Percentiles rank a stretch among this genome's conserved stretches.
Evolutionary conservation across 2,329 filamentous ascomycete genomes (phyloP).

Genomic region (Pleoardoris graminearum): DNA sequence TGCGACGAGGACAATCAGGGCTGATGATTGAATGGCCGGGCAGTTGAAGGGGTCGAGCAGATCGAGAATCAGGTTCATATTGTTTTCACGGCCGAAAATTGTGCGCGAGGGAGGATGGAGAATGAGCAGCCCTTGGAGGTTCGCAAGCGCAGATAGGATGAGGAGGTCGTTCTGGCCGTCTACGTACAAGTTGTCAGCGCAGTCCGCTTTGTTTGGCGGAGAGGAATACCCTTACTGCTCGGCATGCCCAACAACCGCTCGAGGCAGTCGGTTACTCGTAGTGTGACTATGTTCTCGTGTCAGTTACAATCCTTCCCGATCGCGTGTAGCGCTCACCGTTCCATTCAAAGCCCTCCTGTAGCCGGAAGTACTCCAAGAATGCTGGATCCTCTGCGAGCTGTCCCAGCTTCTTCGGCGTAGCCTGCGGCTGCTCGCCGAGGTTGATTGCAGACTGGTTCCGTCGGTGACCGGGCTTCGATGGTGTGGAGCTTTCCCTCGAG

Average conservation of each 20-base stretch:
- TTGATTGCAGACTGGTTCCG: slow-evolving; percentile 45
- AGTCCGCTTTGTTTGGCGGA: background rate
- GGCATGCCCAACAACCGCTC: slow-evolving; percentile 82
- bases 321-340: slow-evolving; percentile 61
- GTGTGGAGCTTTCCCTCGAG: slow-evolving; percentile 50
- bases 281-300: slow-evolving; percentile 61
- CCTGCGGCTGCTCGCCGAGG: slow-evolving; percentile 35
- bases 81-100: slow-evolving; percentile 83
- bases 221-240: slow-evolving; percentile 52
- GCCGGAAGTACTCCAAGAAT: slow-evolving; percentile 92
- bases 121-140: slow-evolving; percentile 85
- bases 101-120: slow-evolving; percentile 87
- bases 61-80: slow-evolving; percentile 96
- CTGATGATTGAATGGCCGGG: slow-evolving; percentile 86
- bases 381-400: slow-evolving; percentile 81
- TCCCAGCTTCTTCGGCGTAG: slow-evolving; percentile 56
- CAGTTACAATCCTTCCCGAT: slow-evolving; percentile 5
- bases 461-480: slow-evolving; percentile 38
- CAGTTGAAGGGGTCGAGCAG: slow-evolving; percentile 89
- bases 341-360: slow-evolving; percentile 98
- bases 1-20: slow-evolving; percentile 86
- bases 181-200: slow-evolving; percentile 18
- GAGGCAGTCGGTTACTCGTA: slow-evolving; percentile 81
- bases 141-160: slow-evolving; percentile 83
- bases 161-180: slow-evolving; percentile 84